A percentile compares a stretch with the other conserved stretches of the same genome.
Conservation (phyloP, 2,329 filamentous ascomycete genomes). For the Aspergillus neoniger region DNA sequence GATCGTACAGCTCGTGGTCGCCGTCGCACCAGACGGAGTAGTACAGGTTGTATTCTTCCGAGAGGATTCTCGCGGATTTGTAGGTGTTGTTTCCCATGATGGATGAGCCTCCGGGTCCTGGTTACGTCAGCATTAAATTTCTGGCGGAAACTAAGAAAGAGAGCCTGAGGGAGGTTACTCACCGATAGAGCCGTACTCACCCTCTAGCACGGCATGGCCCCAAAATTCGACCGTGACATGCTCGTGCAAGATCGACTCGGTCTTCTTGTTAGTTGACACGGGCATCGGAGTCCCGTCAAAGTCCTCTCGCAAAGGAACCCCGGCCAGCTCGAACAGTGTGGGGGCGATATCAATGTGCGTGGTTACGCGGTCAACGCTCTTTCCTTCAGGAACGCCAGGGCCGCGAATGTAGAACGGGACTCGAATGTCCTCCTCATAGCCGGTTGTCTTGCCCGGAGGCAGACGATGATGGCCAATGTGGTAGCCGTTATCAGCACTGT, state of each 20-base stretch:
- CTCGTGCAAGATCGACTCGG: constrained; percentile 41
- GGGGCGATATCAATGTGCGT: constrained; percentile 67
- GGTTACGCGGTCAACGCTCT: constrained; percentile 52
- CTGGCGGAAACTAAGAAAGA: no score
- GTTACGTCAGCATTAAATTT: no score
- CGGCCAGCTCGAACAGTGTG: constrained; percentile 55
- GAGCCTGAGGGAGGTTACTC: no score
- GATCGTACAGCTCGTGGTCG: constrained; percentile 45
- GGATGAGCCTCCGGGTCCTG: background rate
- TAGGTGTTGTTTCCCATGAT: constrained; percentile 40
- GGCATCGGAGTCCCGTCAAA: constrained; percentile 61
- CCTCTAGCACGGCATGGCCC: constrained; percentile 40
- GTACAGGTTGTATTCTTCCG: constrained; percentile 40
- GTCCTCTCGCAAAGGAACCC: constrained; percentile 46
- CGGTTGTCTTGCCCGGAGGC: constrained; percentile 60
- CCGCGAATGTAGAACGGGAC: constrained; percentile 63
- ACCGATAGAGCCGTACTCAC: background rate
- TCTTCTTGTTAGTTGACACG: constrained; percentile 24
- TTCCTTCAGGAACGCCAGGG: constrained; percentile 53
- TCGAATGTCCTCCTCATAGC: constrained; percentile 62
- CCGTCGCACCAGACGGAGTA: constrained; percentile 46
- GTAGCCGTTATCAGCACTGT: constrained; percentile 63
- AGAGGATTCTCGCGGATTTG: constrained; percentile 42
- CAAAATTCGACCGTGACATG: constrained; percentile 62
- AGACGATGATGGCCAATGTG: constrained; percentile 63